Conservation (phyloP, 768 basidiomycete species). For the Naganishia friedmannii region DNA sequence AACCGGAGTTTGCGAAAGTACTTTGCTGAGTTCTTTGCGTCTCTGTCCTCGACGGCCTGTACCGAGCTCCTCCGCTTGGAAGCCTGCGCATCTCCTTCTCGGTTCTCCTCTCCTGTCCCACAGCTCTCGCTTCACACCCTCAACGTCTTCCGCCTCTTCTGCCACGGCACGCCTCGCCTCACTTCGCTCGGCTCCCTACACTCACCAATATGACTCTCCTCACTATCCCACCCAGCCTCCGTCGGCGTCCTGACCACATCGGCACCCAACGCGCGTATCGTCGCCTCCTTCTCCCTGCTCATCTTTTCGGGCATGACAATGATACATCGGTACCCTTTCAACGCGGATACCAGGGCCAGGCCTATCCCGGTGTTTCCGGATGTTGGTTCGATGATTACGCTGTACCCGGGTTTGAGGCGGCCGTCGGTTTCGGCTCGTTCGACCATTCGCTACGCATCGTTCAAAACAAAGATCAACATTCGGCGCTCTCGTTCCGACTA, state of each 20-base stretch:
- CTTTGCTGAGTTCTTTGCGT: no score
- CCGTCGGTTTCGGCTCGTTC: conserved; percentile 88
- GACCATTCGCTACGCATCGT: conserved; percentile 68
- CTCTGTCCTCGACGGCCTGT: background rate
- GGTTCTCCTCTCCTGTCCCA: no score
- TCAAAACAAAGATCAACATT: background rate
- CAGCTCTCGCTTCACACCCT: background rate
- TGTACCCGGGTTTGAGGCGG: conserved; percentile 76
- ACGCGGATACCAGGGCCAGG: conserved; percentile 83
- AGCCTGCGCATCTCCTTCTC: no score
- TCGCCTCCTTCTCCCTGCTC: conserved; percentile 92
- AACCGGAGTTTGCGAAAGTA: no score
- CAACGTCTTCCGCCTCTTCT: no score
- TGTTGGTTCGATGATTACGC: conserved; percentile 87
- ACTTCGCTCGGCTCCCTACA: conserved; percentile 17
- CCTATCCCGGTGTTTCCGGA: conserved; percentile 63
- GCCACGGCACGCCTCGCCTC: background rate
- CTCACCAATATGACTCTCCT: conserved; percentile 88
- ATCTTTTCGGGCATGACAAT: conserved; percentile 81
- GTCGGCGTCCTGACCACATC: conserved; percentile 92
- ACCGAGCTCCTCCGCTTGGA: no score
- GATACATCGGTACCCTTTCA: conserved; percentile 65
- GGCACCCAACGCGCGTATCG: conserved; percentile 85
- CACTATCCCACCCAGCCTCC: conserved; percentile 81
- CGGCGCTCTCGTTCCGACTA: no score